Base-by-base conservation (phyloP, 352 stramenopile species). In the Phytopythium ostracodes region DNA sequence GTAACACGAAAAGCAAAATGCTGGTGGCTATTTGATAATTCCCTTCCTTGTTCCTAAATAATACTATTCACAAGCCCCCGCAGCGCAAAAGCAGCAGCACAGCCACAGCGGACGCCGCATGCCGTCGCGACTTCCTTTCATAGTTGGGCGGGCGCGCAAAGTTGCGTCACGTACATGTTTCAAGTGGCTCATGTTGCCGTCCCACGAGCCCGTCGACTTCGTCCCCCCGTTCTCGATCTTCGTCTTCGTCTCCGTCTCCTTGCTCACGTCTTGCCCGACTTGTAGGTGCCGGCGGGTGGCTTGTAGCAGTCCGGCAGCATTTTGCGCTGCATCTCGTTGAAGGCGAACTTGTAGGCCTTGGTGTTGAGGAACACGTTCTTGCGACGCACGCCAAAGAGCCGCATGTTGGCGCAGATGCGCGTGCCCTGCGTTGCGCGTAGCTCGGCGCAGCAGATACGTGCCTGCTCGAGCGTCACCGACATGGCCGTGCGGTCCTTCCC, bases 401-500 rank as follows among this genome's bases (percentile, higher is more conserved):
- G 81, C 85, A 94, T 94, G 53, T 76, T 91, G 20, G 84, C 75
- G 38, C 77, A 87, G 10, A 94, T 59, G 24, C 72, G 68, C 59
- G 81, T 73, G 35, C 70, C 71, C 58, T 90, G 77, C 9, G 80
- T 76, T 2, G 81, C 76, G 31, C 84, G 73, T 3, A 91, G 65
- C 56, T 87, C 79, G 17, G 71, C 71, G 24, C 70, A 84, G 53
- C 81, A 77, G 27, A 92, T 70, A 31, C 84, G 76, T 20, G 79
- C 76, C 59, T 98, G 88, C 70, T 98, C 97, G 38, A 98, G 85
- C 31, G 96, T 98, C 29, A 98, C 88, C 49, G 96, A 97, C 96
- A 99, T 99, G 24, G 94, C 96, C 31, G 96, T 99, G 53, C 96
- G 88, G 74, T 99, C 96, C 70, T 99, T 99, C 18, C 96, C 96